Base-by-base conservation (phyloP, 331 rosid genomes). In the Acacia pycnantha region DNA sequence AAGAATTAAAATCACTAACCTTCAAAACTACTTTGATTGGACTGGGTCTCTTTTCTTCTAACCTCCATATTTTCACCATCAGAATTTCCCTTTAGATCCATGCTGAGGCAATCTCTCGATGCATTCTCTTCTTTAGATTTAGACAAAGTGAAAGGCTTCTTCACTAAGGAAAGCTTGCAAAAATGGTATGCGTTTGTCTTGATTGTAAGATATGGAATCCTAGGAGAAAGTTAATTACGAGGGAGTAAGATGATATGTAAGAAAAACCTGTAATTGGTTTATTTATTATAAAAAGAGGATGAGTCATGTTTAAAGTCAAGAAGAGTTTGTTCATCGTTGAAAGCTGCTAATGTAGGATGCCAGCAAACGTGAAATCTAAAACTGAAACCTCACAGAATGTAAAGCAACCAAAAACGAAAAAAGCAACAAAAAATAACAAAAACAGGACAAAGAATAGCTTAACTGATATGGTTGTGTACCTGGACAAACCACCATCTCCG, bases 141-240 rank as follows among this genome's bases (percentile, higher is more conserved):
- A 33, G 88, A 79, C 79, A 74, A 48, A 69, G 79, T 77, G 74
- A 73, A 77, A 47, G 85, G 90, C 77, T 67, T 89, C 88, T 92
- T 92, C 81, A 88, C 90, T 53, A 88, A 70, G 51, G 97, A 96
- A 84, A 94, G 94, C 88, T 96, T 94, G 86, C 99, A 96, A 84
- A 93, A 96, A 88, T 95, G 99, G 87, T 88, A 93, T 84, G 88
- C 76, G 73, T 93, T 93, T 44, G 97, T 93, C 85, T 85, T 79
- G 82, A 95, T 88, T 27, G 92, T 91, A 82, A 90, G 77, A 19
- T 78, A 82, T 21, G 98, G 97, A 86, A 61, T 85, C 89, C 99
- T 94, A 82, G 46, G 21, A 73, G 51, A 4, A 9, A 16, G 68
- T 62, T 53, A 31, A 54, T 40, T n/a, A 79, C 40, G 31, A 70